Evolutionary conservation across 345 rosid genomes (phyloP).

Genomic region (Populus tremula): DNA sequence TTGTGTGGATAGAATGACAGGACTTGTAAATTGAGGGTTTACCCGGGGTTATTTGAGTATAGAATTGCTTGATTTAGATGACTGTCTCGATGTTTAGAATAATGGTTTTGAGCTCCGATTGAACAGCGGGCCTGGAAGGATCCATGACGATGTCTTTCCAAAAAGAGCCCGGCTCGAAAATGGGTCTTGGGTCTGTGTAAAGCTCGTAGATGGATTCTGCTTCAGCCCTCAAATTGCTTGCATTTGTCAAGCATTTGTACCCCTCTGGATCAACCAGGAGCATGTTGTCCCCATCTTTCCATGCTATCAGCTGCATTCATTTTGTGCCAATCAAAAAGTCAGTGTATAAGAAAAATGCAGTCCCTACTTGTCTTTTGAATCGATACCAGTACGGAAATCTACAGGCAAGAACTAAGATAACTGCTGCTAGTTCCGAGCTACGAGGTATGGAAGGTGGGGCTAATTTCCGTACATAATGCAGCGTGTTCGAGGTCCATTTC

Average conservation of each 20-base stretch:
- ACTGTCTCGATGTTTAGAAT: constrained; percentile 41
- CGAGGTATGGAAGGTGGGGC: no score
- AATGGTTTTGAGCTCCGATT: constrained; percentile 37
- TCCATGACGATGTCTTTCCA: constrained; percentile 58
- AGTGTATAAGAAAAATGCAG: no score
- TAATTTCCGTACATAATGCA: no score
- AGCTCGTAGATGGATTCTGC: constrained; percentile 74
- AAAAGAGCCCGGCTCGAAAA: constrained; percentile 49
- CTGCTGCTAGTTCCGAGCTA: no score
- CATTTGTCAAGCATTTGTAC: constrained; percentile 42
- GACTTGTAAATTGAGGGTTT: not conserved
- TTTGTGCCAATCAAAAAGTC: not conserved
- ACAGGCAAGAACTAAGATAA: no score
- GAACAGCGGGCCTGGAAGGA: constrained; percentile 44
- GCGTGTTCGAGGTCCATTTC: no score
- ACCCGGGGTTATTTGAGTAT: not conserved
- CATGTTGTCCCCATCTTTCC: constrained; percentile 69
- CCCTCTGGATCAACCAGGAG: constrained; percentile 66
- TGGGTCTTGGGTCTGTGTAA: constrained; percentile 39
- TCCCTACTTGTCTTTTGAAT: no score
- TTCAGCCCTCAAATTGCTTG: constrained; percentile 43
- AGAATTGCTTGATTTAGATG: not conserved
- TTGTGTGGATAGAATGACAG: no score
- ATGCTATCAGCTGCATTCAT: constrained; percentile 56
- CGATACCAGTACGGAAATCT: no score